Conservation (phyloP, 805 yeast genomes). For the Candida odintsovae region DNA sequence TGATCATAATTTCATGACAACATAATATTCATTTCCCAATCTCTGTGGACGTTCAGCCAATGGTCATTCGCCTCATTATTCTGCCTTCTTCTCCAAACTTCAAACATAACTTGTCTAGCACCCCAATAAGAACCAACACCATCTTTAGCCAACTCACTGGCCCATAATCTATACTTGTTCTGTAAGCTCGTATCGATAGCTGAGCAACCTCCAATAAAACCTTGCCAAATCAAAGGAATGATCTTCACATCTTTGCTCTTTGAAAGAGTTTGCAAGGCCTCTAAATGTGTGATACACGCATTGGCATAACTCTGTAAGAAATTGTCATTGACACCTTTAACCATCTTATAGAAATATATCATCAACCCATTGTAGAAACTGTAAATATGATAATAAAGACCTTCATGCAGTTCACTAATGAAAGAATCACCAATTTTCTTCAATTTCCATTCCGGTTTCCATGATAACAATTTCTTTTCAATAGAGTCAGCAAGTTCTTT, state of each 20-base stretch:
- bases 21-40: constrained; percentile 86
- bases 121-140: constrained; percentile 84
- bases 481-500: constrained; percentile 25
- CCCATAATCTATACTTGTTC: constrained; percentile 66
- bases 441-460: constrained; percentile 76
- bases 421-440: constrained; percentile 27
- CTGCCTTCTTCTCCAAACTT: constrained; percentile 75
- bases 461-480: constrained; percentile 47
- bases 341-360: constrained; percentile 65
- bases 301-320: constrained; percentile 58
- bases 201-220: constrained; percentile 83
- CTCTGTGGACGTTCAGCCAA: constrained; percentile 76
- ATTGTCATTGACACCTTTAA: constrained; percentile 47
- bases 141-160: constrained; percentile 37
- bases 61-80: constrained; percentile 52
- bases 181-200: constrained; percentile 55
- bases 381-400: constrained; percentile 72
- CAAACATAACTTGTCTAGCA: constrained; percentile 77
- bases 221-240: constrained; percentile 83
- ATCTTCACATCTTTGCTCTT: constrained; percentile 45
- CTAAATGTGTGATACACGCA: constrained; percentile 56
- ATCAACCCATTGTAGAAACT: constrained; percentile 70
- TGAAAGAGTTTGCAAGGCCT: constrained; percentile 53
- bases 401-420: constrained; percentile 44
- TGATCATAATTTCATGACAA: constrained; percentile 25